phyloP scores from a whole-genome alignment of 2,329 filamentous ascomycete genomes.

The Aspergillus glaucus region DNA sequence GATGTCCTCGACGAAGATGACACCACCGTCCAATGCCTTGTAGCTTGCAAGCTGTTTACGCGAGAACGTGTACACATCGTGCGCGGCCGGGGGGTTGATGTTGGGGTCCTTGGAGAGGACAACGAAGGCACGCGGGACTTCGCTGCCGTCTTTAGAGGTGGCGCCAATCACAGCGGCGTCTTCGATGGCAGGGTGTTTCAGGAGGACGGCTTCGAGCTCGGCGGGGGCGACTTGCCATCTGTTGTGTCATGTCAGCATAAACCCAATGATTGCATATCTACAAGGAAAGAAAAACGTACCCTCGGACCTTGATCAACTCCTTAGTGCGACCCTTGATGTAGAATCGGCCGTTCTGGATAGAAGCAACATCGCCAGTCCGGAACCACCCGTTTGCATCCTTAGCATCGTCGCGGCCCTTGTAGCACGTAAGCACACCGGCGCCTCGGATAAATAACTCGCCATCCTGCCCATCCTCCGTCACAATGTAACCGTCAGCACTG shows the following conservation, averaged over 20 bases:
- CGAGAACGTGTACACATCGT: conserved; percentile 41
- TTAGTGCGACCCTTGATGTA: conserved; percentile 39
- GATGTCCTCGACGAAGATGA: conserved; percentile 45
- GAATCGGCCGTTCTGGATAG: conserved; percentile 29
- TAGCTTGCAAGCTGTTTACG: conserved; percentile 40
- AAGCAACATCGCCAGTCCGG: conserved; percentile 39
- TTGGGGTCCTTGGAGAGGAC: conserved; percentile 26
- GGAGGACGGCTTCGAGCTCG: conserved; percentile 42
- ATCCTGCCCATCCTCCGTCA: conserved; percentile 22
- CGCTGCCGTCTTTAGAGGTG: conserved; percentile 25
- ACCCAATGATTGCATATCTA: neutral
- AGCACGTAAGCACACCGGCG: conserved; percentile 29
- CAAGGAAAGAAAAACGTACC: conserved; percentile 18
- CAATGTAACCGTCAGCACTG: conserved; percentile 24
- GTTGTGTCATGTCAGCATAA: neutral
- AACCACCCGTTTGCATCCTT: conserved; percentile 37
- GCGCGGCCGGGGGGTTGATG: conserved; percentile 23
- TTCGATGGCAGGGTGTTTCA: conserved; percentile 38
- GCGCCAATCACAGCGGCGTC: conserved; percentile 45
- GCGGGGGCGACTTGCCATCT: conserved; percentile 46
- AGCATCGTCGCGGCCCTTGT: conserved; percentile 31
- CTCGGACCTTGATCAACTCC: conserved; percentile 43
- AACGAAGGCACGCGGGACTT: conserved; percentile 43
- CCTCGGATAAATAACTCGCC: conserved; percentile 41
- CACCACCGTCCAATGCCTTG: conserved; percentile 43